Percentiles rank a stretch among this genome's conserved stretches.
Evolutionary conservation across 2,329 filamentous ascomycete genomes (phyloP).

Genomic region (Aspergillus sp.): DNA sequence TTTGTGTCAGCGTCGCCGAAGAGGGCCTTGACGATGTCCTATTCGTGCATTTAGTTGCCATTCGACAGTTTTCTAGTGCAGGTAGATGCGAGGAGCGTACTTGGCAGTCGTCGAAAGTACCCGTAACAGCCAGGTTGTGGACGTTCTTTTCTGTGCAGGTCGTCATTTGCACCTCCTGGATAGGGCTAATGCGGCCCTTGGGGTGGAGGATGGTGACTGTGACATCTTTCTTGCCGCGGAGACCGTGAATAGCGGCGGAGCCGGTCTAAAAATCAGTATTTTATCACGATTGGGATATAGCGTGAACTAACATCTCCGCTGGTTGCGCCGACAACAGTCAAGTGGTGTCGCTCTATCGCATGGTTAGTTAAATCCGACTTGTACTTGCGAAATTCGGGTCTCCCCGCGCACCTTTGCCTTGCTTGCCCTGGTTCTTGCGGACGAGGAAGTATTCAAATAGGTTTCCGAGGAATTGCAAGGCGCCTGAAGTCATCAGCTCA

Average conservation of each 20-base stretch:
- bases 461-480: conserved; percentile 93
- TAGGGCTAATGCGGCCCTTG: conserved; percentile 84
- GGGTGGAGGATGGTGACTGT: conserved; percentile 95
- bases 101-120: conserved; percentile 95
- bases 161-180: conserved; percentile 97
- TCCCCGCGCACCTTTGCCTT: conserved; percentile 35
- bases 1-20: conserved; percentile 88
- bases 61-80: background rate
- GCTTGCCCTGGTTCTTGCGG: conserved; percentile 49
- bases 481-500: conserved; percentile 53
- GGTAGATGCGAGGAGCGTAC: background rate
- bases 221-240: conserved; percentile 94
- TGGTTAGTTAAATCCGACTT: background rate
- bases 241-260: conserved; percentile 92
- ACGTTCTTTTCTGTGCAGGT: conserved; percentile 89
- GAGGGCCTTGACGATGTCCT: conserved; percentile 88
- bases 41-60: background rate
- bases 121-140: conserved; percentile 86
- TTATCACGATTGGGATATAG: background rate
- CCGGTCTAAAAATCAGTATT: conserved; percentile 60
- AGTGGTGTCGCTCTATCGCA: conserved; percentile 67
- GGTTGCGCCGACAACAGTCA: conserved; percentile 86
- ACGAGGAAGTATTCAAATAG: conserved; percentile 64
- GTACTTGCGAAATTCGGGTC: background rate
- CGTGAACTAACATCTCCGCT: conserved; percentile 62